These are phyloP conservation scores for Saitozyma podzolica DNA, from an alignment of 768 basidiomycete genomes.

Conservation along the genomic window DNA sequence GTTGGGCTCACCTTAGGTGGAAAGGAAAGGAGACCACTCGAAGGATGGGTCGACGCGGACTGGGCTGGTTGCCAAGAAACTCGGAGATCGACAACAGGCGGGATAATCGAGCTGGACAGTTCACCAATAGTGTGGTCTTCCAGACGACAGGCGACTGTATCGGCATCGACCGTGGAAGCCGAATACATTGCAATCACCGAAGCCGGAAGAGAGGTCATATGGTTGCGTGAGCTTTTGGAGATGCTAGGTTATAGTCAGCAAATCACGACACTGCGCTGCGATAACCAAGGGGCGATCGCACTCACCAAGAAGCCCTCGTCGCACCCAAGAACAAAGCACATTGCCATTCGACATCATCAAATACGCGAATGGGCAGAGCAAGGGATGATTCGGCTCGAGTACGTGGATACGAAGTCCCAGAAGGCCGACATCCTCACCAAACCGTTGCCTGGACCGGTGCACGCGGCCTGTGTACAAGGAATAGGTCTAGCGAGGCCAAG, in stretches of 20 bases:
- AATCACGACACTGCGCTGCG: slow-evolving; percentile 27
- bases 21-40: neutral
- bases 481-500: neutral
- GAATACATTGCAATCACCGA: slow-evolving; percentile 56
- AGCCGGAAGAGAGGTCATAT: slow-evolving; percentile 53
- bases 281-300: slow-evolving; percentile 55
- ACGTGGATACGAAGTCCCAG: slow-evolving; percentile 48
- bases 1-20: slow-evolving; percentile 46
- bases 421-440: slow-evolving; percentile 56
- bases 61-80: slow-evolving; percentile 41
- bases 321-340: slow-evolving; percentile 56
- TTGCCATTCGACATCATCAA: slow-evolving; percentile 55
- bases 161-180: slow-evolving; percentile 56
- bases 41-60: slow-evolving; percentile 46
- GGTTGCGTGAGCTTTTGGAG: slow-evolving; percentile 43
- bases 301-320: slow-evolving; percentile 50
- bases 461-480: neutral
- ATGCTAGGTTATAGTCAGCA: slow-evolving; percentile 9
- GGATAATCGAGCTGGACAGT: slow-evolving; percentile 47
- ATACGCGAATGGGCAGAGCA: slow-evolving; percentile 42
- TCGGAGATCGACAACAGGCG: slow-evolving; percentile 52
- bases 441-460: neutral
- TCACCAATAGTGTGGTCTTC: slow-evolving; percentile 56
- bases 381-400: neutral
- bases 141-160: slow-evolving; percentile 54